Percentiles rank a stretch among this genome's conserved stretches.
These are phyloP conservation scores for Diplogelasinospora grovesii DNA, from an alignment of 495 filamentous ascomycete genomes.

Conservation along the genomic window DNA sequence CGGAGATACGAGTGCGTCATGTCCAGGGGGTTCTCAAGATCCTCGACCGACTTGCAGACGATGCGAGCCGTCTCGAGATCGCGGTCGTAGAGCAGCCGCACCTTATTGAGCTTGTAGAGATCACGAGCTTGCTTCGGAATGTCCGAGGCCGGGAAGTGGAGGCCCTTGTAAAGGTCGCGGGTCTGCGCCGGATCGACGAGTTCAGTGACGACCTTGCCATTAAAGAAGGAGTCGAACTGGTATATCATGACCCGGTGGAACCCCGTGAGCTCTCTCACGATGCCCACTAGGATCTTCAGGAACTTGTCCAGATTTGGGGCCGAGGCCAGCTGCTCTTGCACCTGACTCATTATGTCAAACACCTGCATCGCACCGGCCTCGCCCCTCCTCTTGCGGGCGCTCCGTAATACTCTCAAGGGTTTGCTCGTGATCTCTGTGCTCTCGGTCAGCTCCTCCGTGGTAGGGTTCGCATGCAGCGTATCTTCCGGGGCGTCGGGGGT, in stretches of 20 bases:
- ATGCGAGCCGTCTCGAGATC: slow-evolving; percentile 71
- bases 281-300: slow-evolving; percentile 68
- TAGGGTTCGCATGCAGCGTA: slow-evolving; percentile 63
- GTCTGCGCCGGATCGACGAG: slow-evolving; percentile 74
- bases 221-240: slow-evolving; percentile 79
- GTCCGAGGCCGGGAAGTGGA: slow-evolving; percentile 88
- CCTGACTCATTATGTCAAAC: slow-evolving; percentile 86
- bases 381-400: slow-evolving; percentile 66
- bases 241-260: slow-evolving; percentile 94
- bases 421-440: slow-evolving; percentile 68
- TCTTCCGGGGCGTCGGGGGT: slow-evolving; percentile 61
- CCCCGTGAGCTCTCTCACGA: slow-evolving; percentile 79
- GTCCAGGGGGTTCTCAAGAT: slow-evolving; percentile 73
- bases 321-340: slow-evolving; percentile 68
- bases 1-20: slow-evolving; percentile 81
- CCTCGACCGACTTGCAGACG: slow-evolving; percentile 70
- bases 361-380: slow-evolving; percentile 91
- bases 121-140: slow-evolving; percentile 83
- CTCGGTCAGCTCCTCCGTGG: slow-evolving; percentile 62
- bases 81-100: slow-evolving; percentile 70
- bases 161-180: slow-evolving; percentile 79
- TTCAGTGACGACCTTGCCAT: slow-evolving; percentile 83
- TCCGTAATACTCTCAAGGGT: slow-evolving; percentile 73
- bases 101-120: slow-evolving; percentile 74
- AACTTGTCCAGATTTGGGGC: slow-evolving; percentile 62